phyloP scores from a whole-genome alignment of 805 yeast species.

The Myxozyma monticola region DNA sequence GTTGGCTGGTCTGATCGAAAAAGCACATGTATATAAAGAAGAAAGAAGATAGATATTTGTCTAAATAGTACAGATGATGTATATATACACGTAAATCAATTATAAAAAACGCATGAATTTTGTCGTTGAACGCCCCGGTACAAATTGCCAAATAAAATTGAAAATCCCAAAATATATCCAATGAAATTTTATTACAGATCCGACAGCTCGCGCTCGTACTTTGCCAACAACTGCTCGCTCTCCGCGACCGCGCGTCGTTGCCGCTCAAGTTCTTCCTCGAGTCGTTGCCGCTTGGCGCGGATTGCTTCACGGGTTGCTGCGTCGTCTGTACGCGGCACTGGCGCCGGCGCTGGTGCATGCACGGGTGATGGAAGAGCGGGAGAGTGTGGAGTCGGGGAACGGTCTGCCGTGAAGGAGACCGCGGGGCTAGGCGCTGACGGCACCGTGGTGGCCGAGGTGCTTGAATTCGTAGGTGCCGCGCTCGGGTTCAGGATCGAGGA shows the following conservation, averaged over 20 bases:
- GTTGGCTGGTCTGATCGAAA: no score
- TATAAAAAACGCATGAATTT: no score
- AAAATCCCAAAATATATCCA: no score
- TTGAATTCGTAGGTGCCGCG: neutral
- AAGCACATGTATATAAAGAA: no score
- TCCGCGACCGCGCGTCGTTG: slow-evolving; percentile 33
- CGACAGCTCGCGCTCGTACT: slow-evolving; percentile 37
- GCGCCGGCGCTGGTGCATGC: neutral
- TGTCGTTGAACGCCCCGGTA: no score
- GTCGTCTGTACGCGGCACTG: slow-evolving; percentile 1
- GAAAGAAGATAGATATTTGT: no score
- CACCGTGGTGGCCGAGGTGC: neutral
- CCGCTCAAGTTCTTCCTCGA: slow-evolving; percentile 38
- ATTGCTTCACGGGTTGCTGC: slow-evolving; percentile 36
- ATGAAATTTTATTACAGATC: no score
- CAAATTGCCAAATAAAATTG: no score
- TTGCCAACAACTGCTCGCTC: slow-evolving; percentile 35
- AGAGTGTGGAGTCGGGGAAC: neutral
- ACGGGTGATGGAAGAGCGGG: slow-evolving; percentile 5
- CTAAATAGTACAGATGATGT: no score
- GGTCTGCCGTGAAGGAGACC: neutral
- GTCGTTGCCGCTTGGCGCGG: slow-evolving; percentile 37
- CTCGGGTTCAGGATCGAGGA: slow-evolving; percentile 28
- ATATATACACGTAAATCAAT: no score
- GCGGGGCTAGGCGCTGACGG: neutral